A percentile compares a stretch with the other conserved stretches of the same genome.
Evolutionary conservation across 352 stramenopile species (phyloP).

Genomic region (Globisporangium okanoganense): DNA sequence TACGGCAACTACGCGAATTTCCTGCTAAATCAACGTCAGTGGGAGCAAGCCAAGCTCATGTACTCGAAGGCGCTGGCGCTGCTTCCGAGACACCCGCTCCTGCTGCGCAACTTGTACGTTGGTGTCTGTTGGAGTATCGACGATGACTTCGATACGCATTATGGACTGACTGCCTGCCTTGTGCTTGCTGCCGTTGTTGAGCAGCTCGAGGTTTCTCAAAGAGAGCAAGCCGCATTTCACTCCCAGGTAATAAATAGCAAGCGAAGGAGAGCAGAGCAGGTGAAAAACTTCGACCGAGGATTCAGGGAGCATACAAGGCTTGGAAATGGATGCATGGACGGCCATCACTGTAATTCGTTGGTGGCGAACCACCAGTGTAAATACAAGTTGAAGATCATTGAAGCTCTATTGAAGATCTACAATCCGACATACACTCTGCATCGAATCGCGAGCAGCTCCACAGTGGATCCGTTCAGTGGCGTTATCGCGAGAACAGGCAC

Average conservation of each 20-base stretch:
- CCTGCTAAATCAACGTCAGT: background rate
- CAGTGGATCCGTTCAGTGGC: background rate
- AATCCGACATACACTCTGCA: too few species aligned
- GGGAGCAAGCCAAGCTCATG: constrained; percentile 14
- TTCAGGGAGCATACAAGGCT: background rate
- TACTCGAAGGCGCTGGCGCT: constrained; percentile 17
- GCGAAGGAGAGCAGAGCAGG: background rate
- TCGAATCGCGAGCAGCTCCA: background rate
- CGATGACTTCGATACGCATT: too few species aligned
- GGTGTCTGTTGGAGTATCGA: too few species aligned
- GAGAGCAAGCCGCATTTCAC: constrained; percentile 1
- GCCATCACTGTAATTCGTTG: too few species aligned
- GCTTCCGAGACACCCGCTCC: constrained; percentile 6
- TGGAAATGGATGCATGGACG: too few species aligned
- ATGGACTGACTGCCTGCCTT: background rate
- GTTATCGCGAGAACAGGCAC: background rate
- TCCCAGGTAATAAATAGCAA: background rate
- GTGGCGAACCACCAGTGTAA: too few species aligned
- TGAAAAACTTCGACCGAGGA: background rate
- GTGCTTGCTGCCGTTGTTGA: background rate
- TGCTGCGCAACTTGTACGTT: constrained; percentile 22
- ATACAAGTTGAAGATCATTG: too few species aligned
- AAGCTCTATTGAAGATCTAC: too few species aligned
- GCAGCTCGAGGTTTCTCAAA: constrained; percentile 1
- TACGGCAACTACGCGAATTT: constrained; percentile 25